phyloP scores from a whole-genome alignment of 1,139 yeast species.

The Pichia sp. region DNA sequence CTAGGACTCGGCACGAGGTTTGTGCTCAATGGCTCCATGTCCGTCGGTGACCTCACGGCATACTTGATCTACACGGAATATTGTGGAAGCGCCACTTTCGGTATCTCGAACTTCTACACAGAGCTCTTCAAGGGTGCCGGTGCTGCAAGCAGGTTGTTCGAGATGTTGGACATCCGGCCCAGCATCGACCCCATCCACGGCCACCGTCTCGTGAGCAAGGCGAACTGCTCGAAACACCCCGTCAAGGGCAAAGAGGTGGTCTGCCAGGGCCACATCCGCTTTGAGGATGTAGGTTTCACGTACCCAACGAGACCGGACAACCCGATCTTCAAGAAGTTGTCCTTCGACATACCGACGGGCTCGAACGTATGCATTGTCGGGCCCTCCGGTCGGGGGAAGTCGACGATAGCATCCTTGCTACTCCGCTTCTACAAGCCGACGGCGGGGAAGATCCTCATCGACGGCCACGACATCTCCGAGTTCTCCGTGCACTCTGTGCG shows the following conservation, averaged over 20 bases:
- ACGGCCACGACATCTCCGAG: conserved; percentile 62
- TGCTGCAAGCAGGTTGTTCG: conserved; percentile 90
- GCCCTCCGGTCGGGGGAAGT: conserved; percentile 94
- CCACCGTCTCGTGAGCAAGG: conserved; percentile 32
- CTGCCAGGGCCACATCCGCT: conserved; percentile 52
- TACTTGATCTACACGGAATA: conserved; percentile 92
- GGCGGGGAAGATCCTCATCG: conserved; percentile 61
- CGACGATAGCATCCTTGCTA: conserved; percentile 78
- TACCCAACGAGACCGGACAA: conserved; percentile 87
- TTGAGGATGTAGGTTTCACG: conserved; percentile 63
- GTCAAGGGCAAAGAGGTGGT: conserved; percentile 13
- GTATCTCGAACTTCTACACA: conserved; percentile 83
- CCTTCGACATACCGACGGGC: conserved; percentile 70
- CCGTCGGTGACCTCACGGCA: conserved; percentile 87
- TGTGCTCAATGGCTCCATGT: conserved; percentile 64
- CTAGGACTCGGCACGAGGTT: conserved; percentile 77
- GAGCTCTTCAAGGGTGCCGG: conserved; percentile 97
- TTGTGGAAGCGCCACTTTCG: conserved; percentile 86
- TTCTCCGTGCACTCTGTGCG: conserved; percentile 73
- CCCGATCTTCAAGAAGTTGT: conserved; percentile 59
- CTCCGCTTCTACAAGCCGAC: conserved; percentile 78
- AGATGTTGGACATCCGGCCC: conserved; percentile 74
- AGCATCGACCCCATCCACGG: conserved; percentile 64
- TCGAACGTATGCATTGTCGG: conserved; percentile 93
- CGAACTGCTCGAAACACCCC: conserved; percentile 12